Conservation (phyloP, 2,329 filamentous ascomycete species). For the Helotiales sp. region DNA sequence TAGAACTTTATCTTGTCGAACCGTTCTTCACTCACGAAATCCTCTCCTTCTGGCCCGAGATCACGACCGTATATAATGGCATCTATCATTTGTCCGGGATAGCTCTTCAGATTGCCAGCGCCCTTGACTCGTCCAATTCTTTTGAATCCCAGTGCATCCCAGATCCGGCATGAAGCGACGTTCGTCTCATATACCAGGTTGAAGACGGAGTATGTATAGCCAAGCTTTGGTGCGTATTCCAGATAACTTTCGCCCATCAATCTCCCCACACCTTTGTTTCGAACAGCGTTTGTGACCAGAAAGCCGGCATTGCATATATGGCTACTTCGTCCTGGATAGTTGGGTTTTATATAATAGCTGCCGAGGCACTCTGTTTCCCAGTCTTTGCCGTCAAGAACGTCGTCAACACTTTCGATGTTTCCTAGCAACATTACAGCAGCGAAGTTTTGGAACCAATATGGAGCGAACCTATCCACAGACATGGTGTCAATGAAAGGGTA, state of each 20-base stretch:
- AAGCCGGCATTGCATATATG: constrained; percentile 71
- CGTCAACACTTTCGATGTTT: constrained; percentile 55
- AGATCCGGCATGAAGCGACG: constrained; percentile 69
- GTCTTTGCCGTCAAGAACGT: constrained; percentile 50
- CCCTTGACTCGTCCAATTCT: constrained; percentile 65
- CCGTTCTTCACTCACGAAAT: constrained; percentile 88
- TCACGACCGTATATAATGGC: constrained; percentile 65
- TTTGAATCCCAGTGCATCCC: constrained; percentile 74
- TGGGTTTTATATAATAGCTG: constrained; percentile 73
- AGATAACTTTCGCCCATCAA: constrained; percentile 58
- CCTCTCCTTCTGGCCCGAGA: constrained; percentile 62
- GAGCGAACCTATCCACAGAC: constrained; percentile 59
- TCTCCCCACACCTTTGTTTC: constrained; percentile 55
- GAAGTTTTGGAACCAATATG: constrained; percentile 75
- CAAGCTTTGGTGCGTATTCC: constrained; percentile 58
- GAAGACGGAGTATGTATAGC: constrained; percentile 74
- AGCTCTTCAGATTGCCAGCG: constrained; percentile 52
- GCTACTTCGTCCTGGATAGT: constrained; percentile 71
- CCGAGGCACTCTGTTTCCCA: constrained; percentile 68
- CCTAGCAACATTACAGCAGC: constrained; percentile 70
- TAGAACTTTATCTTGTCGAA: constrained; percentile 99
- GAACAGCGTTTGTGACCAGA: constrained; percentile 53
- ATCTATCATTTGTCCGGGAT: constrained; percentile 53
- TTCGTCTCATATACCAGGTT: constrained; percentile 77
- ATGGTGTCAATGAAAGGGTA: constrained; percentile 69